Evolutionary conservation across 371 early-diverging fungal species (phyloP).

Genomic region (Mortierella sp.): DNA sequence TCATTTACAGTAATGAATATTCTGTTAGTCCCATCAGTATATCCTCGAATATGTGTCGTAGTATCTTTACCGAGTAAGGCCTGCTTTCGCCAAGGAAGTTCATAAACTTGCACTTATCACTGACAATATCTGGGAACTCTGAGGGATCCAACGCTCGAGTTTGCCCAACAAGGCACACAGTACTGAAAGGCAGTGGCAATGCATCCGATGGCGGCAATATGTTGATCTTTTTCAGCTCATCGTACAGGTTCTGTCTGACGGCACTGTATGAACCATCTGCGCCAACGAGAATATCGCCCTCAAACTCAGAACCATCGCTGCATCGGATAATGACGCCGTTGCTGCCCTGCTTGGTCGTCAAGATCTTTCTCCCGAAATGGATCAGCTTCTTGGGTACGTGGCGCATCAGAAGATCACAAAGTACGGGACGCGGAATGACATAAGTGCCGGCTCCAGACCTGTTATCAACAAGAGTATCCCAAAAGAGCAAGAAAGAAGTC

Average conservation of each 20-base stretch:
- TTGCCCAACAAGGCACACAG: slow-evolving; percentile 42
- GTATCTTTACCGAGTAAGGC: slow-evolving; percentile 34
- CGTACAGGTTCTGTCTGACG: slow-evolving; percentile 22
- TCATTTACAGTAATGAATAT: too few species aligned
- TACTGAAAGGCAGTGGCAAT: slow-evolving; percentile 31
- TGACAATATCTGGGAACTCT: slow-evolving; percentile 15
- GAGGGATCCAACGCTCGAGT: slow-evolving; percentile 29
- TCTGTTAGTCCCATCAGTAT: too few species aligned
- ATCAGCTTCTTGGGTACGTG: slow-evolving; percentile 29
- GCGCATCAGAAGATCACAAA: slow-evolving; percentile 19
- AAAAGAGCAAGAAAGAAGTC: not conserved
- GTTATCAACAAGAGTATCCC: not conserved
- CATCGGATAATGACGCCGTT: slow-evolving; percentile 37
- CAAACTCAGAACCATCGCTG: slow-evolving; percentile 23
- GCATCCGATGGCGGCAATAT: slow-evolving; percentile 26
- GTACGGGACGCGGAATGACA: slow-evolving; percentile 26
- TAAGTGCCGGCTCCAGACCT: slow-evolving; percentile 10
- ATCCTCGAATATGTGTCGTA: too few species aligned
- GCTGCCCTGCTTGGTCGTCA: slow-evolving; percentile 14
- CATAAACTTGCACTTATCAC: slow-evolving; percentile 37
- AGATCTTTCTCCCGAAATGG: slow-evolving; percentile 25
- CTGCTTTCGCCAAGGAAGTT: slow-evolving; percentile 37
- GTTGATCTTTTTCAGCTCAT: slow-evolving; percentile 15
- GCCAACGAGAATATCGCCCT: slow-evolving; percentile 37
- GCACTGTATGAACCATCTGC: slow-evolving; percentile 32